These are phyloP conservation scores for Vaccinium vitisidaea DNA, from an alignment of 148 eudicot species.

Conservation along the genomic window DNA sequence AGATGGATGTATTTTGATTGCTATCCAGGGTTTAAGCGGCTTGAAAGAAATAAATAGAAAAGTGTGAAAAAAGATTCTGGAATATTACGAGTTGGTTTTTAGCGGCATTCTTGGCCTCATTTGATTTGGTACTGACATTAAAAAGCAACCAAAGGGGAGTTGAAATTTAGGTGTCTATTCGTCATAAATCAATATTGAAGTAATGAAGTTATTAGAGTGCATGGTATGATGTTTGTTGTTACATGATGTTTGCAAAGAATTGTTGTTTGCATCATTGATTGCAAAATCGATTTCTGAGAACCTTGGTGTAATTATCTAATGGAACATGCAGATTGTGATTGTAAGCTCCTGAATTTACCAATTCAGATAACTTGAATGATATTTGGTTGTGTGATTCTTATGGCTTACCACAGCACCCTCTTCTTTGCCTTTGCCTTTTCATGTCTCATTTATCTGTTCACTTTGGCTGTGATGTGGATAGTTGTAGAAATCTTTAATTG, in stretches of 20 bases:
- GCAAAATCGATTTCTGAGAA: neutral
- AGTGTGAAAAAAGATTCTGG: neutral
- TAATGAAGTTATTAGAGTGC: constrained; percentile 1
- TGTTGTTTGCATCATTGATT: neutral
- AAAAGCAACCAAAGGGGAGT: constrained; percentile 4
- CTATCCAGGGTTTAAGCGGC: neutral
- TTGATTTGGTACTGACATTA: neutral
- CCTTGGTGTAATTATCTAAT: neutral
- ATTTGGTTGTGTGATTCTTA: neutral
- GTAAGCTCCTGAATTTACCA: neutral
- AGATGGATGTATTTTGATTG: neutral
- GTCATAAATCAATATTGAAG: neutral
- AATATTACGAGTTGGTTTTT: neutral
- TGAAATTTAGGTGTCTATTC: neutral
- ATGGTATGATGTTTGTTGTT: neutral
- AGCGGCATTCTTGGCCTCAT: neutral
- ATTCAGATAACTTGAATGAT: neutral
- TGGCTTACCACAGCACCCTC: neutral
- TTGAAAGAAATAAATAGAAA: neutral
- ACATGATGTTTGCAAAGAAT: neutral
- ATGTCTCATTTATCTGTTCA: neutral
- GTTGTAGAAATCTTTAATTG: neutral
- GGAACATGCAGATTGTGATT: neutral
- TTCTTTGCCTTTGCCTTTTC: neutral
- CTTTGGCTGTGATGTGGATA: neutral